Percentiles rank a stretch among this genome's conserved stretches.
phyloP scores from a whole-genome alignment of 148 eudicot species.

The Diospyros kaki region DNA sequence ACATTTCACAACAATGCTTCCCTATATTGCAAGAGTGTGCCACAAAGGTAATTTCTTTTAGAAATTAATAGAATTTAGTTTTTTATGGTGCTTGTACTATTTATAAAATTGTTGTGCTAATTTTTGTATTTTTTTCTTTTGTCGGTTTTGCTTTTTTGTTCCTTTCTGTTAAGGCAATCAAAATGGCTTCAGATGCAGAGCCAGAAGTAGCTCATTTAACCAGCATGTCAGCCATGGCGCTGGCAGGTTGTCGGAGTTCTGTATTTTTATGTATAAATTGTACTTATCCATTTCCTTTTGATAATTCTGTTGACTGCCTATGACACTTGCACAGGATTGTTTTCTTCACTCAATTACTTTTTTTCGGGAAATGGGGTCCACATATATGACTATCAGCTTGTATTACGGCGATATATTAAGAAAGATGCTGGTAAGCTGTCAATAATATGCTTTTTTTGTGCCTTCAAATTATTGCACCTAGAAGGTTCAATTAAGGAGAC shows the following conservation, averaged over 20 bases:
- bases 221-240: conserved; percentile 54
- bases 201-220: conserved; percentile 58
- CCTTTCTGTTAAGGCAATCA: conserved; percentile 53
- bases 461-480: background rate
- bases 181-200: conserved; percentile 76
- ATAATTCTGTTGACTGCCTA: conserved; percentile 13
- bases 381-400: conserved; percentile 72
- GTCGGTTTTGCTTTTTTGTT: background rate
- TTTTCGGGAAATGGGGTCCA: conserved; percentile 62
- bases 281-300: conserved; percentile 6
- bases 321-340: conserved; percentile 54
- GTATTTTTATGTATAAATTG: conserved; percentile 5
- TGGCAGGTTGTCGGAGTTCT: conserved; percentile 60
- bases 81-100: background rate
- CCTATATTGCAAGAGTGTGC: conserved; percentile 77
- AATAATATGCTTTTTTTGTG: background rate
- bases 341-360: conserved; percentile 71
- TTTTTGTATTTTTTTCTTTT: background rate
- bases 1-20: conserved; percentile 69
- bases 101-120: background rate
- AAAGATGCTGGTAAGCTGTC: conserved; percentile 58
- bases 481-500: background rate
- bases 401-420: conserved; percentile 43
- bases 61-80: background rate
- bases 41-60: conserved; percentile 41